Percentiles rank a stretch among this genome's conserved stretches.
Conservation (phyloP, 148 eudicot species). For the Tetragonia tetragonoides region DNA sequence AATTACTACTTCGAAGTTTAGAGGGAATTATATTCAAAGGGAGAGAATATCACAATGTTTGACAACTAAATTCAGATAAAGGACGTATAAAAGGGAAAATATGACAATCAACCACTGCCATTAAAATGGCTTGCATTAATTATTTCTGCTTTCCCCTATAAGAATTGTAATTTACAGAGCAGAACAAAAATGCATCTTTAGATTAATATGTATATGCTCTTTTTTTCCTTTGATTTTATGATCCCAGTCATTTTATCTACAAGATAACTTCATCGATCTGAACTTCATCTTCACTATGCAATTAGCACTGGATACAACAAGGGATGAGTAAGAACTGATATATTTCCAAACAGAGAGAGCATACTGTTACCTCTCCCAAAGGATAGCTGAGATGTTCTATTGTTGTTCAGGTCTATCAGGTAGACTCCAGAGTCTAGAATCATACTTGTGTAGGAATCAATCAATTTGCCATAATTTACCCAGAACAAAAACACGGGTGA, state of each 20-base stretch:
- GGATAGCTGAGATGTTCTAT: background rate
- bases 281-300: background rate
- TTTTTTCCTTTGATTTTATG: background rate
- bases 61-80: no score
- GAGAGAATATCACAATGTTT: no score
- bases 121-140: background rate
- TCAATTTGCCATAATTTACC: background rate
- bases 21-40: no score
- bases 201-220: background rate
- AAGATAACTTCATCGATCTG: background rate
- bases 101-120: no score
- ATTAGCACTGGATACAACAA: background rate
- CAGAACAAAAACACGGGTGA: conserved; percentile 3
- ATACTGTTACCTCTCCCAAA: background rate
- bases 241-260: conserved; percentile 8
- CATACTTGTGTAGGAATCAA: background rate
- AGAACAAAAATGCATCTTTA: background rate
- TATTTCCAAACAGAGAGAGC: background rate
- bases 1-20: no score
- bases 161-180: conserved; percentile 3
- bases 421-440: background rate
- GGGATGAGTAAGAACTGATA: background rate
- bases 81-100: no score
- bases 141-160: background rate
- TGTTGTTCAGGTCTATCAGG: background rate